phyloP scores from a whole-genome alignment of 148 eudicot genomes.

The Cornus suecica region DNA sequence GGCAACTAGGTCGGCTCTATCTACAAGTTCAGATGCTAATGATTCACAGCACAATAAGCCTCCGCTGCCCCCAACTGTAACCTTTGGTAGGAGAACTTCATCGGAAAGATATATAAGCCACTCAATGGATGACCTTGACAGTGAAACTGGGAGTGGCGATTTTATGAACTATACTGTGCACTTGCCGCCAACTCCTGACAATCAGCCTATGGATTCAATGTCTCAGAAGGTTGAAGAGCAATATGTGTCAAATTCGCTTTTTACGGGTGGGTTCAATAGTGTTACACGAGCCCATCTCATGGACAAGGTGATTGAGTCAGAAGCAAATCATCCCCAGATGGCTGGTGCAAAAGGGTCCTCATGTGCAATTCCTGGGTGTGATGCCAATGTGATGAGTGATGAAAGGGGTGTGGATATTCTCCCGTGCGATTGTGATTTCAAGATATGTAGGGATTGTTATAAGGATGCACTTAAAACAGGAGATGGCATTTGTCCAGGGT shows the following conservation, averaged over 20 bases:
- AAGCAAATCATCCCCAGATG: conserved; percentile 75
- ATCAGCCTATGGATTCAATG: conserved; percentile 76
- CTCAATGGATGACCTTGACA: conserved; percentile 79
- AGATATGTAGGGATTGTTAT: conserved; percentile 86
- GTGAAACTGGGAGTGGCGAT: conserved; percentile 55
- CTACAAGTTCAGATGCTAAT: conserved; percentile 42
- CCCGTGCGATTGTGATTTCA: conserved; percentile 88
- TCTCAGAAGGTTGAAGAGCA: conserved; percentile 84
- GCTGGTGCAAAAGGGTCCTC: conserved; percentile 86
- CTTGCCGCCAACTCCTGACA: conserved; percentile 72
- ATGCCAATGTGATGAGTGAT: conserved; percentile 87
- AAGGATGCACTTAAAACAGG: conserved; percentile 64
- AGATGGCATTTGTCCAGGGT: conserved; percentile 70
- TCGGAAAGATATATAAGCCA: conserved; percentile 65
- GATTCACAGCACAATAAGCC: conserved; percentile 56
- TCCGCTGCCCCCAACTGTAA: conserved; percentile 56
- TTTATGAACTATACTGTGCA: conserved; percentile 67
- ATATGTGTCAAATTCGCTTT: conserved; percentile 73
- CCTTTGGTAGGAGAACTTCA: conserved; percentile 63
- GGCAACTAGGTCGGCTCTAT: conserved; percentile 51
- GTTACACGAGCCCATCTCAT: conserved; percentile 82
- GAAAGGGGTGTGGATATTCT: conserved; percentile 70
- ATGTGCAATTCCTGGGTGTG: conserved; percentile 78
- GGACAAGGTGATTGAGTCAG: conserved; percentile 86
- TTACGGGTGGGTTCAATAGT: conserved; percentile 74